Evolutionary conservation across 1,139 yeast species (phyloP), one percentile per base, ranked within the genome.

Genomic region (Pichia sp.): DNA sequence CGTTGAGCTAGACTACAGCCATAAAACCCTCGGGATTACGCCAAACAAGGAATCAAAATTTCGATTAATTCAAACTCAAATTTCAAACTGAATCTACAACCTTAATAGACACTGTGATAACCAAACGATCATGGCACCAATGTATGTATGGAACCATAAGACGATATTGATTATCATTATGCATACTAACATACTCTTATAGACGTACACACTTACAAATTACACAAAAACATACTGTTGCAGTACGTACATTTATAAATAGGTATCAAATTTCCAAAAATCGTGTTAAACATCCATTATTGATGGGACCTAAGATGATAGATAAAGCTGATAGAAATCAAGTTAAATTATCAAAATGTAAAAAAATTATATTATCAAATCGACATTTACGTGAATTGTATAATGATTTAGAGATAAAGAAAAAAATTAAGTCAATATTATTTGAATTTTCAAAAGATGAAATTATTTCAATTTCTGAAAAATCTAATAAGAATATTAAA

Each of bases 201-300:
- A 61, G 62, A 31, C 61, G 62, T 9, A 57, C 66, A 22, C 64
- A 60, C 50, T 49, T 65, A 8, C 49, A 49, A 16, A 41, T 63
- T 8, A 54, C 59, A 0, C 45, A 52, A 7, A 31, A 48, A 1
- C 52, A 49, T 43, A 63, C 56, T 8, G 36, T 67, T 3, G 61
- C 67, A 3, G 52, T 63, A 3, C 54, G 68, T 18, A 61, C 66
- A 1, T 63, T 63, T 41, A 52, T 66, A 22, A 65, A 65, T 45
- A 46, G 62, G 22, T 55, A 55, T 33, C 65, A 65, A 42, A 57
- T 65, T 1, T 53, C 60, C 34, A 61, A 59, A 43, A 59, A 59
- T 45, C 56, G 58, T 25, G 45, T 54, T 8, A 52, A 52, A 29
- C 50, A 49, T 36, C 53, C 54, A 27, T 22, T 51, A 8, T 36